Base-by-base conservation (phyloP, 177 flowering plant genomes). In the Vitis hybrid region DNA sequence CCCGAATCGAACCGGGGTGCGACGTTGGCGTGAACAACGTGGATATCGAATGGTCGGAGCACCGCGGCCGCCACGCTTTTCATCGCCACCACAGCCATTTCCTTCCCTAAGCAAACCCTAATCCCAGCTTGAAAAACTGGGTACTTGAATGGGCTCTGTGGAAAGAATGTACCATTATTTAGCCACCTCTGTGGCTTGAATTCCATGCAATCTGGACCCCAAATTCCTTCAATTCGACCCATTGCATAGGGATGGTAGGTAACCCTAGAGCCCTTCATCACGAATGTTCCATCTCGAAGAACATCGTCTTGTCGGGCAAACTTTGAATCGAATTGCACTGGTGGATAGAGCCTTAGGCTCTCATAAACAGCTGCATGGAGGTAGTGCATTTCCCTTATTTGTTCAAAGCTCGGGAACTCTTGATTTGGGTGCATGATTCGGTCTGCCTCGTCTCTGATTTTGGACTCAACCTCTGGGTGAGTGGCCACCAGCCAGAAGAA, bases 401-500 rank as follows among this genome's bases (percentile, higher is more conserved):
- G 46, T 40, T 40, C 46, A 40, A 40, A 40, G 46, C 46, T 40
- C 8, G 46, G 8, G 46, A 40, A 27, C 30, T 40, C 7, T 40
- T 40, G 46, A 10, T 51, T 15, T 5, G 66, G 15, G 3, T 13
- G 40, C 51, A 70, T 50, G 56, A 69, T n/a, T 35, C 32, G 24
- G 6, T 52, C 27, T 2, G 65, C 6, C 52, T 70, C 72, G 14
- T n/a, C 15, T 15, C 48, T 5, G 24, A 70, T 70, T 7, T 40
- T 27, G 9, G 52, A 35, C 11, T 16, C 54, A 9, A 70, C 79
- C 2, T 72, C 51, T 1, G 79, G 83, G 65, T 79, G 70, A 1
- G 64, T 35, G 10, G 71, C 58, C 52, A 78, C 3, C 16, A 83
- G 62, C 72, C 76, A 78, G 69, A 83, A 78, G 68, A 83, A 76